Conservation (phyloP, 108 stramenopile species). For the Conticribra weissflogii region DNA sequence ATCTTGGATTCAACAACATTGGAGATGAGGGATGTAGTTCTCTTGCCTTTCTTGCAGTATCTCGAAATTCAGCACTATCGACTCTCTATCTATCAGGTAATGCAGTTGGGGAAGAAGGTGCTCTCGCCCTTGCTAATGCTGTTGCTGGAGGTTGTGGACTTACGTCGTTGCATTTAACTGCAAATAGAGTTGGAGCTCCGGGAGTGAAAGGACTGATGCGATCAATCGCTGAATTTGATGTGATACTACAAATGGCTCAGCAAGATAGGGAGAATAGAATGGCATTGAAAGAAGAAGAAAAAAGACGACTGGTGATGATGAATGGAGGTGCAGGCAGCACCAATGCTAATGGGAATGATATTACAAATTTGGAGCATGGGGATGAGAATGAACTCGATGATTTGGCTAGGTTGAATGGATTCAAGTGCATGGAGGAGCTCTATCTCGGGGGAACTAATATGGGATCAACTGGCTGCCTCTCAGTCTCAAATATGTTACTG, state of each 20-base stretch:
- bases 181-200: constrained; percentile 61
- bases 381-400: constrained; percentile 47
- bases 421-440: constrained; percentile 62
- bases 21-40: constrained; percentile 76
- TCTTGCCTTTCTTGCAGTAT: constrained; percentile 57
- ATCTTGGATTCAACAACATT: constrained; percentile 80
- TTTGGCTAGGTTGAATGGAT: constrained; percentile 29
- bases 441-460: constrained; percentile 59
- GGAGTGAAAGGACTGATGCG: constrained; percentile 69
- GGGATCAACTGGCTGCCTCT: constrained; percentile 57
- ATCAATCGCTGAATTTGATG: constrained; percentile 71
- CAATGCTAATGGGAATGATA: constrained; percentile 10
- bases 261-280: constrained; percentile 49
- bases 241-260: constrained; percentile 41
- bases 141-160: constrained; percentile 71
- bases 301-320: background rate
- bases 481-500: constrained; percentile 72
- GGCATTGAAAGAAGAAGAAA: constrained; percentile 34
- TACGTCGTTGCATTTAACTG: constrained; percentile 67
- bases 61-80: constrained; percentile 62
- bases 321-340: constrained; percentile 4
- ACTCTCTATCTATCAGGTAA: constrained; percentile 79
- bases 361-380: constrained; percentile 29
- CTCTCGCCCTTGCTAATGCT: constrained; percentile 66
- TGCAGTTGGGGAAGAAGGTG: constrained; percentile 60